Evolutionary conservation across 805 yeast genomes (phyloP).

Genomic region (Candida nonsorbophila): DNA sequence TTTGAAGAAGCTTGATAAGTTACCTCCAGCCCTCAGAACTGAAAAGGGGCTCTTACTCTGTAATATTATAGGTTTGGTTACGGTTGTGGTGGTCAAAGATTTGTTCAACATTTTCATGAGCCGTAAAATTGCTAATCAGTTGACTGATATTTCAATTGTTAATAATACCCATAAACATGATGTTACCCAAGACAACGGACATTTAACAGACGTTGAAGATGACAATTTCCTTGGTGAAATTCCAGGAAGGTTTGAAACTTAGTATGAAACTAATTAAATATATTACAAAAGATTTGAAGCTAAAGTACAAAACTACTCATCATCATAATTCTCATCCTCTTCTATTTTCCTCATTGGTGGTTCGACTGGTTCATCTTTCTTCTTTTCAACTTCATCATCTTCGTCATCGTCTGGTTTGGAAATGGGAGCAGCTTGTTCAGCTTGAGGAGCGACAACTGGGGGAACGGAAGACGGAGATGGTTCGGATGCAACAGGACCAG

Average conservation of each 20-base stretch:
- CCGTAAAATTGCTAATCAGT: slow-evolving; percentile 22
- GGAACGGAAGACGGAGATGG: slow-evolving; percentile 1
- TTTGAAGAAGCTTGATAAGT: slow-evolving; percentile 6
- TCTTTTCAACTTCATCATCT: slow-evolving; percentile 3
- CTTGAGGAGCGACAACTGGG: slow-evolving; percentile 3
- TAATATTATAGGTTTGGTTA: slow-evolving; percentile 26
- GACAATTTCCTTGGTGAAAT: no score
- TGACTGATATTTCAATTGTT: slow-evolving; percentile 15
- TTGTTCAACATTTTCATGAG: slow-evolving; percentile 22
- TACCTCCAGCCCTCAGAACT: no score
- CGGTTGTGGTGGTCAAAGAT: slow-evolving; percentile 32
- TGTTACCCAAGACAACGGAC: no score
- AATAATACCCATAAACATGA: no score
- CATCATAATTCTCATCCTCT: slow-evolving; percentile 44
- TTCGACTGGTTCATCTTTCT: slow-evolving; percentile 25
- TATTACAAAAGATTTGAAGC: no score
- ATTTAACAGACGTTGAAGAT: no score
- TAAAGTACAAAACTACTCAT: slow-evolving; percentile 25
- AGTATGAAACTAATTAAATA: no score
- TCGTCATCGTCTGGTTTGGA: slow-evolving; percentile 11
- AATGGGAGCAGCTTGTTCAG: slow-evolving; percentile 1
- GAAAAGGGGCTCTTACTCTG: slow-evolving; percentile 14
- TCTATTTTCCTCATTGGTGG: slow-evolving; percentile 43
- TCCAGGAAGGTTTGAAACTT: no score
- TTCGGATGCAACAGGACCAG: slow-evolving; percentile 3